phyloP scores from a whole-genome alignment of 495 filamentous ascomycete genomes.

The Aspergillus wentii region DNA sequence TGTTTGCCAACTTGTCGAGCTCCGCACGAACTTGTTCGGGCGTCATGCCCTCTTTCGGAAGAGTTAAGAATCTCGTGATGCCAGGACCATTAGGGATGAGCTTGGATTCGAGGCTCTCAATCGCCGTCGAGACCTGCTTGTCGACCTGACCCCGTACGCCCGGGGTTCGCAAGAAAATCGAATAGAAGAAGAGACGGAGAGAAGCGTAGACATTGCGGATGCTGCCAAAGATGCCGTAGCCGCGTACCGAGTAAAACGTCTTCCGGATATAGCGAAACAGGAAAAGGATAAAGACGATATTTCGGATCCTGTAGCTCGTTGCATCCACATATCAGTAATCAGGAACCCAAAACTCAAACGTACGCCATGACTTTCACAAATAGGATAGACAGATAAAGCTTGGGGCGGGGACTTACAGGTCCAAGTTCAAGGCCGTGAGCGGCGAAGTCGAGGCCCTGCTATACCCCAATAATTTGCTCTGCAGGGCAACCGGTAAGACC shows the following conservation, averaged over 20 bases:
- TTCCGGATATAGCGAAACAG: slow-evolving; percentile 81
- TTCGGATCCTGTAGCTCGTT: slow-evolving; percentile 58
- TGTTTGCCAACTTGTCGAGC: slow-evolving; percentile 67
- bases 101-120: slow-evolving; percentile 69
- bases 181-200: slow-evolving; percentile 68
- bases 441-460: slow-evolving; percentile 51
- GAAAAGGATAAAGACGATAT: slow-evolving; percentile 87
- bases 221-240: slow-evolving; percentile 81
- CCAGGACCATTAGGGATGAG: slow-evolving; percentile 70
- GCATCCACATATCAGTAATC: background rate
- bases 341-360: background rate
- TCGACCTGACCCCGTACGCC: slow-evolving; percentile 79
- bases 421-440: slow-evolving; percentile 64
- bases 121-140: slow-evolving; percentile 66
- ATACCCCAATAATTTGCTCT: slow-evolving; percentile 40
- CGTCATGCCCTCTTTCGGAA: slow-evolving; percentile 85
- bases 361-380: background rate
- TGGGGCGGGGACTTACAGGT: slow-evolving; percentile 74
- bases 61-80: slow-evolving; percentile 64
- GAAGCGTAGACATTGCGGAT: slow-evolving; percentile 65
- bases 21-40: slow-evolving; percentile 75
- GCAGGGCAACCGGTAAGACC: slow-evolving; percentile 32
- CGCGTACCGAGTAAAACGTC: slow-evolving; percentile 74
- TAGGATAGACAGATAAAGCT: too few relatives aligned
- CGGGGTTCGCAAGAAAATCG: slow-evolving; percentile 77